Evolutionary conservation across 78 protist genomes (phyloP).

Genomic region (Abeoforma whisleri): DNA sequence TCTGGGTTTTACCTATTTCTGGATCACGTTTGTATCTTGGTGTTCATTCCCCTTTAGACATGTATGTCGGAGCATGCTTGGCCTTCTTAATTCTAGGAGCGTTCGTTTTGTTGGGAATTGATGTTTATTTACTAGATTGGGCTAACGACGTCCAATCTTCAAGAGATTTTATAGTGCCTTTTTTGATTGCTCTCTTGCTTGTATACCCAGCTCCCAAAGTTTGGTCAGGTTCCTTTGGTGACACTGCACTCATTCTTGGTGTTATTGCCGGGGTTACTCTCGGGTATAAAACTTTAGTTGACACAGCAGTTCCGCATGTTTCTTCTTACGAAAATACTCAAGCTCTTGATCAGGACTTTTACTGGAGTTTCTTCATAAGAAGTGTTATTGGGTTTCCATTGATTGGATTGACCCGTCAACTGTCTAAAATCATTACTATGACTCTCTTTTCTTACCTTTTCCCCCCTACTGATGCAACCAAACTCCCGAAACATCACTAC

Average conservation of each 20-base stretch:
- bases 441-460: background rate
- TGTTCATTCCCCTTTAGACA: background rate
- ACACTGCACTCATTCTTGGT: background rate
- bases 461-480: background rate
- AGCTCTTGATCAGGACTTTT: no score
- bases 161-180: background rate
- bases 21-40: background rate
- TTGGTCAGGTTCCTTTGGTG: background rate
- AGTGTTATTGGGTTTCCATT: background rate
- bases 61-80: background rate
- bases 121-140: background rate
- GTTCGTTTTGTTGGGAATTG: background rate
- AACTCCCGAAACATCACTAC: background rate
- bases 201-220: background rate
- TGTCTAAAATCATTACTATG: background rate
- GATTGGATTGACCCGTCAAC: background rate
- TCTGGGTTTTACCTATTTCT: background rate
- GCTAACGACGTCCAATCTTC: background rate
- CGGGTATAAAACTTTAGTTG: background rate
- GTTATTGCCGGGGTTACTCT: background rate
- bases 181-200: background rate
- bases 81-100: background rate
- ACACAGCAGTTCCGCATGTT: background rate
- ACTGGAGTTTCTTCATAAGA: no score
- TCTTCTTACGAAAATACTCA: background rate